These are phyloP conservation scores for sweet orange (Citrus sinensis) DNA, from an alignment of 345 rosid species.

Conservation along the genomic window DVS_A1.0 CM039164.1:15421001-15421500, in stretches of 20 bases:
- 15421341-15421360: conserved; percentile 6
- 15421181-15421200: conserved; percentile 73
- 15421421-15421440: neutral
- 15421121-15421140: conserved; percentile 58
- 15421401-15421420: neutral
- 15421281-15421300: conserved; percentile 62
- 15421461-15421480: neutral
- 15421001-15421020: conserved; percentile 16
- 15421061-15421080: conserved; percentile 62
- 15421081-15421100: conserved; percentile 77
- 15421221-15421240: neutral
- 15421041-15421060: conserved; percentile 62
- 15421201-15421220: conserved; percentile 7
- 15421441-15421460: neutral
- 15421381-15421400: neutral
- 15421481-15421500: neutral
- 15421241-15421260: neutral
- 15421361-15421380: neutral
- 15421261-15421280: conserved; percentile 15
- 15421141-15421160: conserved; percentile 41
- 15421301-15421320: conserved; percentile 65
- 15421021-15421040: conserved; percentile 44
- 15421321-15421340: conserved; percentile 52
- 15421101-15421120: conserved; percentile 46
- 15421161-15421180: conserved; percentile 56